Conservation (phyloP, 768 basidiomycete genomes). For the Russula sp. region DNA sequence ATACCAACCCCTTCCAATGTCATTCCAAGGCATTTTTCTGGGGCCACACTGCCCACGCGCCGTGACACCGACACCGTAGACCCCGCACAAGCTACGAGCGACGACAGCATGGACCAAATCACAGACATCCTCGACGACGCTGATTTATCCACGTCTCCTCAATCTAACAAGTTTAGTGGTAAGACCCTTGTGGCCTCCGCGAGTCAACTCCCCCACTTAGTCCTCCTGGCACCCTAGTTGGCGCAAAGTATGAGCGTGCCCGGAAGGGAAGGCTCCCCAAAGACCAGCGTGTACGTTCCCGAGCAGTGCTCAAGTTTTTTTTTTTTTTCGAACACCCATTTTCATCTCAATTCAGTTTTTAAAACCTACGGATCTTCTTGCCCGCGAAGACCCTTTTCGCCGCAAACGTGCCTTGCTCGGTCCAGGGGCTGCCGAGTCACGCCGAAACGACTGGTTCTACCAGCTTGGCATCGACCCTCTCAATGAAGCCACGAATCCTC, state of each 20-base stretch:
- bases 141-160: background rate
- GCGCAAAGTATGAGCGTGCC: slow-evolving; percentile 22
- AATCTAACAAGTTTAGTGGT: slow-evolving; percentile 12
- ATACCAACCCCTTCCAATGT: background rate
- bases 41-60: background rate
- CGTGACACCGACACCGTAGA: background rate
- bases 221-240: background rate
- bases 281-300: slow-evolving; percentile 29
- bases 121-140: slow-evolving; percentile 19
- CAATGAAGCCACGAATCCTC: slow-evolving; percentile 58
- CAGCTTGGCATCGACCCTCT: slow-evolving; percentile 73
- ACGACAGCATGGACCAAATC: slow-evolving; percentile 9
- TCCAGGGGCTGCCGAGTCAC: slow-evolving; percentile 54
- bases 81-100: background rate
- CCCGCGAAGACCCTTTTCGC: slow-evolving; percentile 31
- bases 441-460: slow-evolving; percentile 62
- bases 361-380: slow-evolving; percentile 46
- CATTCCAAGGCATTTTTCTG: background rate
- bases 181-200: background rate
- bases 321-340: slow-evolving; percentile 5
- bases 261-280: slow-evolving; percentile 26
- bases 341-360: slow-evolving; percentile 42
- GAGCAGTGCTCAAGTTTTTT: background rate
- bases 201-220: background rate
- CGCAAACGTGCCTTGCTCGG: slow-evolving; percentile 46